Evolutionary conservation across 305 asterid genomes (phyloP), one percentile per base, ranked within the genome.

Genomic region (Solanum chacoense): DNA sequence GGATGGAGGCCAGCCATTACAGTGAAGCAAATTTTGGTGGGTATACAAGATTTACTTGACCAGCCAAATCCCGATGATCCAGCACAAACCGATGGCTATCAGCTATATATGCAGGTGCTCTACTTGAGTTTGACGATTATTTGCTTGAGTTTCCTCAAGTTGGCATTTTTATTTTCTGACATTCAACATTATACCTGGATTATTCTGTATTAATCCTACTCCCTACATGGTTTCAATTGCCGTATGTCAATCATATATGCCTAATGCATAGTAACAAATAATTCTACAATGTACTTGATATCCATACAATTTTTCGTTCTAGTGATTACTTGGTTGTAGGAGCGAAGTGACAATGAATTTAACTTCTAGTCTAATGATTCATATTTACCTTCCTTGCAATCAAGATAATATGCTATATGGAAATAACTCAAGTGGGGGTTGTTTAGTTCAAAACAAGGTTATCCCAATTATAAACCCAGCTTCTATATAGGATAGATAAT

Each of bases 1-100:
- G 98, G 96, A 11, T 95, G 96, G 96, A 87, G 96, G 87, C 96
- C 96, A 22, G 95, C 96, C 20, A 93, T 94, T 78, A 94, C 97
- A 18, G 96, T 94, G 89, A 94, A 93, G 91, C 97, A 94, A 91
- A 92, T 94, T 85, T 90, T 94, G 80, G 90, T 94, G 65, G 97
- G 97, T 76, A 92, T 94, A 85, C 96, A 94, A 88, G 96, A 94
- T 92, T 93, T 94, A 88, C 89, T 94, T 34, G 95, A 92, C 89
- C 93, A 89, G 89, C 97, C 97, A 6, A 94, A 94, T 86, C 95
- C 95, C 22, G 75, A 90, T 72, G 95, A 93, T 91, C 96, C 96
- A 34, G 95, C 97, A 6, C 97, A 94, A 89, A 93, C 94, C 22
- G 96, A 94, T 42, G 97, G 97, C 14, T 93, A 94, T 89, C 93